Percentiles rank a stretch among this genome's conserved stretches.
These are phyloP conservation scores for Schizosaccharomyces lindneri DNA, from an alignment of 805 yeast genomes.

Conservation along the genomic window DNA sequence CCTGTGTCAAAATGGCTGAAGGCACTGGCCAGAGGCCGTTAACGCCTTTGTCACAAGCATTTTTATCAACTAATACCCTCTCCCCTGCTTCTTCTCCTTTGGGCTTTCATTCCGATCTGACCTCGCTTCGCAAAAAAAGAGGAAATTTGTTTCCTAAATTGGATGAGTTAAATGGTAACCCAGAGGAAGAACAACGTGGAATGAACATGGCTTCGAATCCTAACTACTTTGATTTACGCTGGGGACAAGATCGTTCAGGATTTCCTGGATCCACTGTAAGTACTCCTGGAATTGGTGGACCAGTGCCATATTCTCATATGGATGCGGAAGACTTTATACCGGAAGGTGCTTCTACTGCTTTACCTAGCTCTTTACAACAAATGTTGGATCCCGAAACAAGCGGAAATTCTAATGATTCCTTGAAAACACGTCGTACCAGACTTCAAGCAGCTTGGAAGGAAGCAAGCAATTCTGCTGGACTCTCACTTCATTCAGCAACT, in stretches of 20 bases:
- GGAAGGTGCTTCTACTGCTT: neutral
- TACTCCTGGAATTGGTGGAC: neutral
- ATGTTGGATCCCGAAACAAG: neutral
- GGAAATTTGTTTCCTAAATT: neutral
- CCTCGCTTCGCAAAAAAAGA: neutral
- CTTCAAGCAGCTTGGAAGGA: neutral
- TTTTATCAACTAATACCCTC: neutral
- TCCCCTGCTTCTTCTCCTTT: neutral
- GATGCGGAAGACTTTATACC: neutral
- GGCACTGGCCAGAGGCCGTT: slow-evolving; percentile 1
- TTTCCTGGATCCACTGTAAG: neutral
- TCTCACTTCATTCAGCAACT: neutral
- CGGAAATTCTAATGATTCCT: neutral
- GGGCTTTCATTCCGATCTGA: neutral
- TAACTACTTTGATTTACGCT: neutral
- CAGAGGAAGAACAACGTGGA: neutral
- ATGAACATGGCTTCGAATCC: neutral
- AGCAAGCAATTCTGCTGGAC: neutral
- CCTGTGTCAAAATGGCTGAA: neutral
- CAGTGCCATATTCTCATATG: neutral
- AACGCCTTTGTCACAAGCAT: slow-evolving; percentile 1
- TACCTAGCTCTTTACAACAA: neutral
- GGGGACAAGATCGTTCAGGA: neutral
- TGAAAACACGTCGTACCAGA: neutral
- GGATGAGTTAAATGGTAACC: neutral